Percentiles rank a stretch among this genome's conserved stretches.
These are phyloP conservation scores for Rhizophlyctis rosea DNA, from an alignment of 192 early-diverging fungal species.

Conservation along the genomic window DNA sequence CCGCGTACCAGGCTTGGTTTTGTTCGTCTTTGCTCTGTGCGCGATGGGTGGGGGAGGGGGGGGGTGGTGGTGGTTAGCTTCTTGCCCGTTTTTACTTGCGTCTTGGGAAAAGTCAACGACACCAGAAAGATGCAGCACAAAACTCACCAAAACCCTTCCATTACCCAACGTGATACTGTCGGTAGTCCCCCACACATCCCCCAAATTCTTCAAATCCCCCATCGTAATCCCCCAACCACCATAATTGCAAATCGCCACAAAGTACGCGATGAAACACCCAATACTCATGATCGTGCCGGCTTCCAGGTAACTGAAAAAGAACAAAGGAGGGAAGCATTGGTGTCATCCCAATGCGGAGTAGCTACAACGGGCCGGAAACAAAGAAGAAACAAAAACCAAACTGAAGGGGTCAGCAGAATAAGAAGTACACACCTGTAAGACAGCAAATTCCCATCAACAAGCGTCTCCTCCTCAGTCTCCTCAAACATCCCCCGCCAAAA, in stretches of 20 bases:
- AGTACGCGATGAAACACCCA: conserved; percentile 70
- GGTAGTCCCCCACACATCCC: neutral
- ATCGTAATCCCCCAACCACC: conserved; percentile 56
- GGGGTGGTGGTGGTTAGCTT: neutral
- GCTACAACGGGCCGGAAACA: too few species aligned
- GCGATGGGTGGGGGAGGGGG: neutral
- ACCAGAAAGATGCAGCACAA: neutral
- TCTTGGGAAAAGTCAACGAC: too few species aligned
- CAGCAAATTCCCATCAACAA: conserved; percentile 80
- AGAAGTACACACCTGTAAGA: too few species aligned
- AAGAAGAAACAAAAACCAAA: too few species aligned
- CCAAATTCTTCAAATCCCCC: conserved; percentile 11
- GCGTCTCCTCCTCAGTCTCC: conserved; percentile 72
- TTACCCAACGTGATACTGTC: neutral
- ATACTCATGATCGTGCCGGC: conserved; percentile 75
- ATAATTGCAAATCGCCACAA: conserved; percentile 69
- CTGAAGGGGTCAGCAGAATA: too few species aligned
- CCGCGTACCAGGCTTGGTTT: conserved; percentile 66
- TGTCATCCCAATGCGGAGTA: too few species aligned
- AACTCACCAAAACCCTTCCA: conserved; percentile 34
- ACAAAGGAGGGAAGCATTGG: too few species aligned
- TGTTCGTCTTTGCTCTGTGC: conserved; percentile 43
- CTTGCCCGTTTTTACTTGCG: too few species aligned
- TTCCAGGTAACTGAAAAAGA: conserved; percentile 87
- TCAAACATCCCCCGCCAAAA: conserved; percentile 52